Evolutionary conservation across 768 basidiomycete species (phyloP).

Genomic region (Mycena filopes): DNA sequence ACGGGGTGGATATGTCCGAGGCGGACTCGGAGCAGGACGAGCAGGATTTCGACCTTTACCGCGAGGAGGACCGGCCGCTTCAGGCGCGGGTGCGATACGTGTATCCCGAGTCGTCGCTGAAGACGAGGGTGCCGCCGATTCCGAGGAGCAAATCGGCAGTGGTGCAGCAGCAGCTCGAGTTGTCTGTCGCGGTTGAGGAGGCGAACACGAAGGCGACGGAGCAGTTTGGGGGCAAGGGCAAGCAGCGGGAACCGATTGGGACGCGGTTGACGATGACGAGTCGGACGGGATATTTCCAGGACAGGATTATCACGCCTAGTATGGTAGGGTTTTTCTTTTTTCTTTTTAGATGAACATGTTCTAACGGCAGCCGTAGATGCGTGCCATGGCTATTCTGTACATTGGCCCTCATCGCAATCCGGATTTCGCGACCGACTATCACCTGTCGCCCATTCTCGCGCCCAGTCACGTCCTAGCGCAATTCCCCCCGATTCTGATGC

Average conservation of each 20-base stretch:
- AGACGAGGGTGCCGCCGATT: constrained; percentile 32
- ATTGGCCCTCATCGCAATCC: constrained; percentile 95
- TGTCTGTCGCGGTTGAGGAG: constrained; percentile 61
- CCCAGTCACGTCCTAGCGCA: constrained; percentile 86
- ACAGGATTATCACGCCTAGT: constrained; percentile 91
- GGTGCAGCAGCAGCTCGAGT: constrained; percentile 62
- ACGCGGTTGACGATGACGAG: constrained; percentile 96
- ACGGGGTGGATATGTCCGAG: constrained; percentile 25
- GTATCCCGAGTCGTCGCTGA: constrained; percentile 46
- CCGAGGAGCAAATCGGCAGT: constrained; percentile 51
- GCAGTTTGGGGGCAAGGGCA: constrained; percentile 45
- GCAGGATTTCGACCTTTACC: constrained; percentile 56
- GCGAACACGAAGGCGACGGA: constrained; percentile 58
- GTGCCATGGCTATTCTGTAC: constrained; percentile 98
- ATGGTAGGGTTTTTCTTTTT: constrained; percentile 73
- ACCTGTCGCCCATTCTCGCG: constrained; percentile 94
- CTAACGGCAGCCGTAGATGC: constrained; percentile 75
- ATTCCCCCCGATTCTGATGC: constrained; percentile 94
- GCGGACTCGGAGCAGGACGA: constrained; percentile 63
- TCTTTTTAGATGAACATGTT: not conserved
- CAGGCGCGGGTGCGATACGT: constrained; percentile 76
- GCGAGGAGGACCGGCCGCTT: constrained; percentile 81
- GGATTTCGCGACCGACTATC: constrained; percentile 94
- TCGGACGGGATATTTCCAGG: constrained; percentile 92
- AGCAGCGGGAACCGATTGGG: constrained; percentile 73